Conservation (phyloP, 169 alveolate genomes). For the Plasmodium knowlesi region DNA sequence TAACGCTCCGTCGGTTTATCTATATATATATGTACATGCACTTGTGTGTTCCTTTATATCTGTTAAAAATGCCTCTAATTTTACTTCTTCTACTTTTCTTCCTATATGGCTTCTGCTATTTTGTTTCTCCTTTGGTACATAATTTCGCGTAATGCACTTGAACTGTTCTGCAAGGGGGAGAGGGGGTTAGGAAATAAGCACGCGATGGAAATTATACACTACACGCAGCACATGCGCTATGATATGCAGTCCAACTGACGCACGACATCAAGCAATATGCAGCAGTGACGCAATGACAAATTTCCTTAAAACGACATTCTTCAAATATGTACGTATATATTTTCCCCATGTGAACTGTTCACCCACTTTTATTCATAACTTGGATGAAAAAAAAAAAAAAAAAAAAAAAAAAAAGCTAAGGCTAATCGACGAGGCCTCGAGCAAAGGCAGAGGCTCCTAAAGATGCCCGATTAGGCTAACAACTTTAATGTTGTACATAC, state of each 20-base stretch:
- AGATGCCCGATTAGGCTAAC: neutral
- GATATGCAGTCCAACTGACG: neutral
- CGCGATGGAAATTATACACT: neutral
- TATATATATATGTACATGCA: neutral
- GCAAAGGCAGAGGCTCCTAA: neutral
- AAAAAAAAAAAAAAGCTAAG: neutral
- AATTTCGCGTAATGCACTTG: neutral
- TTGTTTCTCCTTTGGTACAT: neutral
- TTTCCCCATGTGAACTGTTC: neutral
- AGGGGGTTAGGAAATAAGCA: neutral
- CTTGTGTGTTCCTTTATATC: neutral
- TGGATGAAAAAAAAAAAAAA: neutral
- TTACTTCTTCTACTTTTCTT: neutral
- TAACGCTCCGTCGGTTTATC: neutral
- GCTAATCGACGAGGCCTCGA: neutral
- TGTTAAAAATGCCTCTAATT: neutral
- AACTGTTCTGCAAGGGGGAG: neutral
- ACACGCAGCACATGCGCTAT: neutral
- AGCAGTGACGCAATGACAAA: neutral
- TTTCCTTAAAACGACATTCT: neutral
- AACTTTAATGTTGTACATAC: neutral
- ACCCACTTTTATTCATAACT: neutral
- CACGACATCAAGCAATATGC: neutral
- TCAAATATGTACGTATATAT: neutral
- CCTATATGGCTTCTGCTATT: neutral